Conservation (phyloP, 2,329 filamentous ascomycete genomes). For the Aphanoascus verrucosus region DNA sequence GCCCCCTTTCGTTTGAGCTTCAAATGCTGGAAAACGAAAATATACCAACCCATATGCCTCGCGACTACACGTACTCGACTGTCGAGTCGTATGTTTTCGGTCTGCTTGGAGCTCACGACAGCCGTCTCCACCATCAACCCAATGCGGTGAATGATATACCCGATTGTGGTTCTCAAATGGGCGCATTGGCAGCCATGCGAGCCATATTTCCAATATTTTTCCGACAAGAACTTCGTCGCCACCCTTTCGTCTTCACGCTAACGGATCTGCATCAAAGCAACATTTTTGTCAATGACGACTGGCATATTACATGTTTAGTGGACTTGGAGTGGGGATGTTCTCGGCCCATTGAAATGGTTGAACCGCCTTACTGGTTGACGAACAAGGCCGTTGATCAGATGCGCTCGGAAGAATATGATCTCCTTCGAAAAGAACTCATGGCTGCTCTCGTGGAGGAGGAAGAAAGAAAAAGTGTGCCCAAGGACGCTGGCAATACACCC, state of each 20-base stretch:
- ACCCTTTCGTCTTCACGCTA: constrained; percentile 26
- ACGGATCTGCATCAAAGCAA: constrained; percentile 24
- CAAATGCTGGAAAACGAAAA: constrained; percentile 21
- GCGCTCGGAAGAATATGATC: constrained; percentile 15
- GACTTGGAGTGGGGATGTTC: constrained; percentile 28
- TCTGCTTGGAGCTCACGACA: constrained; percentile 22
- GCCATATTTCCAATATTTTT: neutral
- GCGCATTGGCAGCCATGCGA: constrained; percentile 20
- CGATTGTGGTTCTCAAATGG: constrained; percentile 10
- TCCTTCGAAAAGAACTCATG: constrained; percentile 17
- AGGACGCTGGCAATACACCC: neutral
- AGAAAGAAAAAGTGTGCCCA: neutral
- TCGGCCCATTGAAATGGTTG: constrained; percentile 21
- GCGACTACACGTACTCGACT: constrained; percentile 20
- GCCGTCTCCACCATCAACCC: constrained; percentile 21
- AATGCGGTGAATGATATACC: constrained; percentile 16
- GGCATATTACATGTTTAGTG: constrained; percentile 26
- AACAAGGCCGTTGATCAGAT: constrained; percentile 14
- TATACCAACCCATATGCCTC: constrained; percentile 21
- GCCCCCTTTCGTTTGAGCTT: constrained; percentile 21
- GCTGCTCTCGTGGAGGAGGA: constrained; percentile 18
- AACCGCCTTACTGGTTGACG: constrained; percentile 27
- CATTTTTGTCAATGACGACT: constrained; percentile 29
- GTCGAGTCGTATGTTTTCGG: constrained; percentile 22
- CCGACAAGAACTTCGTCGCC: constrained; percentile 11